phyloP scores from a whole-genome alignment of 139 green algal genomes.

The Dunaliella primolecta region DNA sequence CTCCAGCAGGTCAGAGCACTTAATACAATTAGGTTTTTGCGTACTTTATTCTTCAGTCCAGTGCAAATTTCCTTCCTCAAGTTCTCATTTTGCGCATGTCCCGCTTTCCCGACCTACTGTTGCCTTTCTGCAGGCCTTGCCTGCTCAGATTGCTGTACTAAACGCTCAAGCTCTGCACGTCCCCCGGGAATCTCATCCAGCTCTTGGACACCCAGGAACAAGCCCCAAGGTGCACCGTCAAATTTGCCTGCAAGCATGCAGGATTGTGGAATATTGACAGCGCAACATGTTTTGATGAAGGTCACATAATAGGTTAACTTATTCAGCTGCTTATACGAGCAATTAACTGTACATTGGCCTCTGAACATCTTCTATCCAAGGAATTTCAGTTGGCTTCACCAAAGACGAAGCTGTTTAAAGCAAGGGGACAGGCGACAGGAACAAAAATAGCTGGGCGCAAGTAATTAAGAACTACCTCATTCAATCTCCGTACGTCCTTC shows the following conservation, averaged over 20 bases:
- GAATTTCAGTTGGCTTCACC: too few species aligned
- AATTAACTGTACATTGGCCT: too few species aligned
- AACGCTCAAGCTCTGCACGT: conserved; percentile 62
- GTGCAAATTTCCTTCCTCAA: neutral
- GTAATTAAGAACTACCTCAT: neutral
- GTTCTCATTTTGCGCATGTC: neutral
- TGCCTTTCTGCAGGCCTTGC: neutral
- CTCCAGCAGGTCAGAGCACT: neutral
- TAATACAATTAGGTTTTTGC: neutral
- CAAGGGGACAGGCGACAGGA: neutral
- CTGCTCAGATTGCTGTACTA: conserved; percentile 32
- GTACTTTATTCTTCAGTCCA: neutral
- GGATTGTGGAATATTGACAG: too few species aligned
- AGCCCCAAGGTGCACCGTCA: conserved; percentile 86
- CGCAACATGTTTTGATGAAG: too few species aligned
- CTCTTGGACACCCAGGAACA: conserved; percentile 91
- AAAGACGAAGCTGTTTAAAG: neutral
- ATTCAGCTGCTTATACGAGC: neutral
- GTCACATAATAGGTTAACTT: neutral
- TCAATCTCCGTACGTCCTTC: neutral
- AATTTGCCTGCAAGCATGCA: conserved; percentile 81
- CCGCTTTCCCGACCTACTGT: neutral
- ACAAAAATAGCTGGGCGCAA: neutral
- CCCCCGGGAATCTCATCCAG: conserved; percentile 61
- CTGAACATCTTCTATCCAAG: too few species aligned